These are phyloP conservation scores for Dentipellis fragilis DNA, from an alignment of 768 basidiomycete species.

Conservation along the genomic window DNA sequence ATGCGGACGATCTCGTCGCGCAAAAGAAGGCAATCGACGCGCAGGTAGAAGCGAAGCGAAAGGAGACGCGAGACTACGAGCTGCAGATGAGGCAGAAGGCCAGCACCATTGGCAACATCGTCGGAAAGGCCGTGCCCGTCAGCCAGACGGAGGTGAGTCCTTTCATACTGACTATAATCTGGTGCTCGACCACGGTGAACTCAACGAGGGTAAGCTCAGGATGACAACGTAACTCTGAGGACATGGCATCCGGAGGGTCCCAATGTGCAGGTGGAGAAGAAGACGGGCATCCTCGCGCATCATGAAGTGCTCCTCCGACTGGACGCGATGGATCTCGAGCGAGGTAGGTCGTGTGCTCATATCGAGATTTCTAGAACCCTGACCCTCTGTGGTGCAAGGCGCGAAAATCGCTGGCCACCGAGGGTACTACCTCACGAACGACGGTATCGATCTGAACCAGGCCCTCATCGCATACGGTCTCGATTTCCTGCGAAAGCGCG, in stretches of 20 bases:
- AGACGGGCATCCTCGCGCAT: conserved; percentile 82
- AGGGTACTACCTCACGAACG: conserved; percentile 92
- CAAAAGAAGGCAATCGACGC: conserved; percentile 81
- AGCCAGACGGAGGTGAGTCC: conserved; percentile 74
- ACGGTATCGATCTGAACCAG: conserved; percentile 95
- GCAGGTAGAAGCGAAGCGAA: conserved; percentile 65
- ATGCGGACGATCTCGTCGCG: conserved; percentile 78
- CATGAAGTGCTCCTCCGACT: conserved; percentile 91
- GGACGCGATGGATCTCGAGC: conserved; percentile 94
- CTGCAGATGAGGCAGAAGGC: conserved; percentile 71
- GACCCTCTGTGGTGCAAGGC: conserved; percentile 32
- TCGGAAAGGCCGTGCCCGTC: conserved; percentile 78
- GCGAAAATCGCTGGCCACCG: conserved; percentile 92
- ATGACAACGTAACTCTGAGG: conserved; percentile 76
- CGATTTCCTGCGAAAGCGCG: conserved; percentile 75
- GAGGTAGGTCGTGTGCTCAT: conserved; percentile 43
- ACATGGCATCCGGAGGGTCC: conserved; percentile 84
- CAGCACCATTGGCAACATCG: conserved; percentile 81
- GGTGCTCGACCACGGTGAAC: background rate
- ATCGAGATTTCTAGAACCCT: background rate
- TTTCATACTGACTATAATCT: background rate
- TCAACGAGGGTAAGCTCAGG: conserved; percentile 35
- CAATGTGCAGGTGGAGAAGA: conserved; percentile 59
- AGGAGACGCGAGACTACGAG: conserved; percentile 72
- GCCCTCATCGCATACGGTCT: conserved; percentile 92